Evolutionary conservation across 306 rosid genomes (phyloP), one percentile per base, ranked within the genome.

Genomic region (Luffa aegyptiaca): DNA sequence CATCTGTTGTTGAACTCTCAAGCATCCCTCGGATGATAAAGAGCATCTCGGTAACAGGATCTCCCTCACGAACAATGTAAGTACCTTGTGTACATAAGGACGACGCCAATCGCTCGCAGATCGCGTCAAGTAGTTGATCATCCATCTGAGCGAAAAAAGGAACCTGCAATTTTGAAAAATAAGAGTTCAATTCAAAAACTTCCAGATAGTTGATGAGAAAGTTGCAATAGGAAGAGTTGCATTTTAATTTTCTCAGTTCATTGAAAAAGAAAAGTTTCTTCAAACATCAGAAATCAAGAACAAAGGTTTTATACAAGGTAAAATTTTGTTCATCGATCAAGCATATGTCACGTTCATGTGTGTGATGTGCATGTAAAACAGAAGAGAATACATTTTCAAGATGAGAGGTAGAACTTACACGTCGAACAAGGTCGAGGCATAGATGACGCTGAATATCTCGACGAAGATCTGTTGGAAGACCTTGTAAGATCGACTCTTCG

Each of bases 91-190:
- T 92, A 58, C 90, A 91, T 83, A 92, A 79, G 52, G 90, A 92
- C 39, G 97, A 92, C 4, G 90, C 95, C 80, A 92, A 76, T 58
- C 96, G 81, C 88, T 92, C 98, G 31, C 96, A 90, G 81, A 94
- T 94, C 48, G 97, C 98, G 42, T 94, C 97, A 7, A 92, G 93
- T 42, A 94, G 85, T 8, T 89, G 98, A 69, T 68, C 92, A 77
- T 94, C 97, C 98, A 94, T 94, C 82, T 92, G 95, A 48, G 97
- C 86, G 59, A 94, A 94, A 81, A 94, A 92, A 16, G 98, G 98
- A 18, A 94, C 98, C 98, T 94, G 84, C 31, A 86, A 66, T 57
- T 45, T 63, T 4, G 46, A 9, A 58, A 59, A 42, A 10, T 10
- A 6, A 31, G 55, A 11, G 11, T 0, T 33, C 14, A 6, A 56